These are phyloP conservation scores for Peterozyma xylosa DNA, from an alignment of 805 yeast genomes.

Conservation along the genomic window DNA sequence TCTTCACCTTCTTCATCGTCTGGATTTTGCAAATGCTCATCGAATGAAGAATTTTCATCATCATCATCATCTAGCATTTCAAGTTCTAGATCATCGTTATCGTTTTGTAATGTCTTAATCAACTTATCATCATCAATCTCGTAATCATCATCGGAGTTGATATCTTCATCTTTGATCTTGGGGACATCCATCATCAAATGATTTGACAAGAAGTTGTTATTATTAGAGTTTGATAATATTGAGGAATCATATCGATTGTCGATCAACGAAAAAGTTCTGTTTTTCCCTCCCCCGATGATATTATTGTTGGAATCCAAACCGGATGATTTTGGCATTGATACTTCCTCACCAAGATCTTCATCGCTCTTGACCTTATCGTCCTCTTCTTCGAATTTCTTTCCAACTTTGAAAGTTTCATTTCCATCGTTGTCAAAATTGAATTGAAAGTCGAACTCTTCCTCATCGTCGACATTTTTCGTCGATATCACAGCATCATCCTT, in stretches of 20 bases:
- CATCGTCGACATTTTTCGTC: slow-evolving; percentile 21
- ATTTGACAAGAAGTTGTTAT: slow-evolving; percentile 14
- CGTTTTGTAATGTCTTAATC: slow-evolving; percentile 28
- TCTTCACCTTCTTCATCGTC: slow-evolving; percentile 10
- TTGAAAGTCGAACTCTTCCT: slow-evolving; percentile 31
- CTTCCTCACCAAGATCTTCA: slow-evolving; percentile 60
- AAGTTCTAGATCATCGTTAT: slow-evolving; percentile 30
- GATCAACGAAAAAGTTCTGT: slow-evolving; percentile 30
- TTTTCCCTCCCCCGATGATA: slow-evolving; percentile 26
- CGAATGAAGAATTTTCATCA: slow-evolving; percentile 16
- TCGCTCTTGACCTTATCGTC: slow-evolving; percentile 24
- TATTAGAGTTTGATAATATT: slow-evolving; percentile 20
- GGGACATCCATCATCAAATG: slow-evolving; percentile 38
- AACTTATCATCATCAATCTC: slow-evolving; percentile 45
- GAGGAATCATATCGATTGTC: slow-evolving; percentile 37
- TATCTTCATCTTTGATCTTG: slow-evolving; percentile 34
- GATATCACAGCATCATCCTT: slow-evolving; percentile 7
- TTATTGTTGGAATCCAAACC: background rate
- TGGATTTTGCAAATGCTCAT: slow-evolving; percentile 1
- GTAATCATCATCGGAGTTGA: slow-evolving; percentile 57
- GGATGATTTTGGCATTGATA: slow-evolving; percentile 14
- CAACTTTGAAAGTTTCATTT: slow-evolving; percentile 20
- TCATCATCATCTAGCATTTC: slow-evolving; percentile 26
- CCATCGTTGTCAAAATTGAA: slow-evolving; percentile 34
- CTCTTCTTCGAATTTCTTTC: slow-evolving; percentile 9